A percentile compares a stretch with the other conserved stretches of the same genome.
Conservation (phyloP, 176 grass and related monocot species). For the Avena sativa region DNA sequence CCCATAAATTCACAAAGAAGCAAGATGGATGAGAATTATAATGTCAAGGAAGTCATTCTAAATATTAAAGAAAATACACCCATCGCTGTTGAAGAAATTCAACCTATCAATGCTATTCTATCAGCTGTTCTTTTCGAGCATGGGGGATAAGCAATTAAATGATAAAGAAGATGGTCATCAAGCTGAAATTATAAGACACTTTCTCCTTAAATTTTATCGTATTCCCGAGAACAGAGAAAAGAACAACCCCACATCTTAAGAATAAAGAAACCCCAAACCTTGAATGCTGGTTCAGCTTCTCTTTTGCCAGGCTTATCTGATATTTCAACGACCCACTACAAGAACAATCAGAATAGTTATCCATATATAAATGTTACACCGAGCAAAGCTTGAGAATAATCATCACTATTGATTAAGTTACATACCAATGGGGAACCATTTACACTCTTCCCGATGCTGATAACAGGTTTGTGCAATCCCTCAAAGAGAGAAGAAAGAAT, state of each 20-base stretch:
- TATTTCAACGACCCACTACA: constrained; percentile 95
- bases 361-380: constrained; percentile 31
- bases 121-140: constrained; percentile 23
- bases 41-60: background rate
- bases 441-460: constrained; percentile 98
- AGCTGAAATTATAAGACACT: background rate
- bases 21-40: background rate
- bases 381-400: constrained; percentile 8
- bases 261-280: constrained; percentile 53
- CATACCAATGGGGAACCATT: constrained; percentile 84
- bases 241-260: background rate
- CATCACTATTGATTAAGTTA: constrained; percentile 1
- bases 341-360: constrained; percentile 37
- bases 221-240: background rate
- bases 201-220: background rate
- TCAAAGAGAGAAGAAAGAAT: constrained; percentile 88
- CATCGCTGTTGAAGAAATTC: constrained; percentile 5
- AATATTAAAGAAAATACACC: constrained; percentile 1
- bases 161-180: constrained; percentile 6
- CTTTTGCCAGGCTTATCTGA: constrained; percentile 85
- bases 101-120: background rate
- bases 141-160: constrained; percentile 5
- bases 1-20: constrained; percentile 16
- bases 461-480: constrained; percentile 74
- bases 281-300: constrained; percentile 94